Evolutionary conservation across 192 early-diverging fungal species (phyloP).

Genomic region (Spinellus fusiger): DNA sequence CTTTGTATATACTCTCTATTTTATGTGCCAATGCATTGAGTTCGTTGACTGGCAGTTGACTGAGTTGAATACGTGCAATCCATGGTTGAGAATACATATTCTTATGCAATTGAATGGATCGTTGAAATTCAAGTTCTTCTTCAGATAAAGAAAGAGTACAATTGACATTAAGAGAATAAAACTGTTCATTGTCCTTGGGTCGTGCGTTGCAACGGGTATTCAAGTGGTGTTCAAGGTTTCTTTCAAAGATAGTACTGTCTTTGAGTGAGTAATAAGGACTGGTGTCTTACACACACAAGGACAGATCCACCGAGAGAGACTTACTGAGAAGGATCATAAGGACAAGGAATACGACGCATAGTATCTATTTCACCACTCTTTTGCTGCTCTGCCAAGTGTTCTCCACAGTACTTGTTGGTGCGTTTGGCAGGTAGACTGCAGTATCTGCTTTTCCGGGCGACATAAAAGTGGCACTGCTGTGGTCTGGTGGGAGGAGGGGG

Average conservation of each 20-base stretch:
- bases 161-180: slow-evolving; percentile 37
- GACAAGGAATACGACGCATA: slow-evolving; percentile 60
- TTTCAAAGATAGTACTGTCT: slow-evolving; percentile 43
- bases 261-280: not conserved
- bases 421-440: slow-evolving; percentile 54
- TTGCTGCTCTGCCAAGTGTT: slow-evolving; percentile 50
- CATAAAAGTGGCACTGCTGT: slow-evolving; percentile 48
- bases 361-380: slow-evolving; percentile 5
- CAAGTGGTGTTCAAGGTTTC: slow-evolving; percentile 55
- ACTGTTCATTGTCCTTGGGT: slow-evolving; percentile 37
- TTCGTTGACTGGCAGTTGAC: slow-evolving; percentile 12
- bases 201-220: slow-evolving; percentile 55
- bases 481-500: slow-evolving; percentile 36
- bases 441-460: slow-evolving; percentile 55
- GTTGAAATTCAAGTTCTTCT: slow-evolving; percentile 25
- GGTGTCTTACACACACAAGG: not conserved
- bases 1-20: slow-evolving; percentile 8
- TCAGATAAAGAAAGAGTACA: slow-evolving; percentile 29
- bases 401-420: slow-evolving; percentile 59
- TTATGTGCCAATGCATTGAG: slow-evolving; percentile 20
- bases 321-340: slow-evolving; percentile 68
- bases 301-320: slow-evolving; percentile 8
- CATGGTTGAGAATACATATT: slow-evolving; percentile 29
- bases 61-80: slow-evolving; percentile 28
- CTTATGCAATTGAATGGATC: slow-evolving; percentile 18